Conservation (phyloP, 2,329 filamentous ascomycete genomes). For the Aspergillus carbonarius region DNA sequence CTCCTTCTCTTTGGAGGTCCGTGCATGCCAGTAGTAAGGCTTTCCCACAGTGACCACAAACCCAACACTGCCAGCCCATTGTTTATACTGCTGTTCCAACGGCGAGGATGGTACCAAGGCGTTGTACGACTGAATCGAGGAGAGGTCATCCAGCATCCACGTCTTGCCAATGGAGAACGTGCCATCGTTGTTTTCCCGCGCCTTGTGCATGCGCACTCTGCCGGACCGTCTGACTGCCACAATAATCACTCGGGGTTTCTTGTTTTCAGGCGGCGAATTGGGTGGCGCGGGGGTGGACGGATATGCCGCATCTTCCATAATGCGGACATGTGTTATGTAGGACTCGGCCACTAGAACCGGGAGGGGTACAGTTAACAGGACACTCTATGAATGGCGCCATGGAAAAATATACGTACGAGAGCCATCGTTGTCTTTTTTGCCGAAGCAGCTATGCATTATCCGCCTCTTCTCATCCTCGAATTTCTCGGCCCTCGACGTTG, state of each 20-base stretch:
- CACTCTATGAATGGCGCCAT: neutral
- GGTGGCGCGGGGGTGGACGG: slow-evolving; percentile 83
- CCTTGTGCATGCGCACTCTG: slow-evolving; percentile 92
- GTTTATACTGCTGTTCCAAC: slow-evolving; percentile 60
- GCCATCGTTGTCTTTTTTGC: slow-evolving; percentile 82
- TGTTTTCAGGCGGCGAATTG: slow-evolving; percentile 67
- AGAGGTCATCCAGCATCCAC: slow-evolving; percentile 91
- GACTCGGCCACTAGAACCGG: slow-evolving; percentile 71
- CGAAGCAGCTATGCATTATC: slow-evolving; percentile 93
- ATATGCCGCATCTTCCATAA: slow-evolving; percentile 80
- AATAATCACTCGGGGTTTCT: slow-evolving; percentile 89
- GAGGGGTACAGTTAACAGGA: slow-evolving; percentile 20
- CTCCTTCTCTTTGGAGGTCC: slow-evolving; percentile 93
- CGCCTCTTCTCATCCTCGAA: slow-evolving; percentile 97
- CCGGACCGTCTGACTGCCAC: slow-evolving; percentile 91
- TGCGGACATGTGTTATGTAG: slow-evolving; percentile 95
- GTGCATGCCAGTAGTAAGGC: slow-evolving; percentile 95
- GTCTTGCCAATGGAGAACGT: slow-evolving; percentile 98
- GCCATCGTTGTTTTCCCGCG: slow-evolving; percentile 89
- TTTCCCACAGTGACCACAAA: slow-evolving; percentile 89
- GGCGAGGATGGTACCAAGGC: slow-evolving; percentile 58
- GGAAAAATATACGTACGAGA: slow-evolving; percentile 61
- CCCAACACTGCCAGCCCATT: slow-evolving; percentile 80
- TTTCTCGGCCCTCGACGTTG: slow-evolving; percentile 64
- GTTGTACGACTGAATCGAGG: slow-evolving; percentile 77